Evolutionary conservation across 2,329 filamentous ascomycete genomes (phyloP), one percentile per base, ranked within the genome.

Genomic region (Penicillium sp.): DNA sequence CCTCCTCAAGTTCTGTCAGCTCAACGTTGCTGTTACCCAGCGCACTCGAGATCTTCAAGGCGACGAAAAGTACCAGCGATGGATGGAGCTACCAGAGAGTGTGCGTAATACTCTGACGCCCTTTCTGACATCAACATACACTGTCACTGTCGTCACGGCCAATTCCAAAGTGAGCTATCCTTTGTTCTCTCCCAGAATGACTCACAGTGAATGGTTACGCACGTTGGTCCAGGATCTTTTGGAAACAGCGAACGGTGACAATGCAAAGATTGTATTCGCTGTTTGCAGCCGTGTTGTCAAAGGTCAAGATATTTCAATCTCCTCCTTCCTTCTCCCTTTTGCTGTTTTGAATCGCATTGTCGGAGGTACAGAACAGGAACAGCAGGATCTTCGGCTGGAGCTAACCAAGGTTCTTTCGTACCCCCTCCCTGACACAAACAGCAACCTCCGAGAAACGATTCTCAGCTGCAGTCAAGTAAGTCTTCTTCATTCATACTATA

Each of bases 281-380:
- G 87, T 93, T 17, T 79, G 96, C 32, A 86, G 87, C 46, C 87
- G 91, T 34, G 86, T 96, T 17, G 90, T 97, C 54, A 85, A 87
- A 52, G 88, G 90, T 26, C 91, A 94, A 66, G 92, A 97, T 65
- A 78, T 94, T 9, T 87, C 89, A 0, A 92, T 96, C 26, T 85
- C 92, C 0, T 89, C 89, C 36, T 97, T 97, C 62, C 78, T 99
- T 26, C 80, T 99, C 13, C 95, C 94, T 0, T 97, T 94, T 67
- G 81, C 92, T 13, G 86, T 90, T 3, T 73, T 97, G 27, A 95
- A 97, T 66, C 83, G 93, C 24, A 83, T 97, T 17, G 79, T 96
- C 9, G 89, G 88, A 20, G 85, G 90, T 18, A 83, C 81, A 1
- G 80, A 87, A 21, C 63, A 80, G 48, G 84, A 92, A 58, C 83